These are phyloP conservation scores for Breviolum minutum DNA, from an alignment of 73 alveolate species.

Conservation along the genomic window DNA sequence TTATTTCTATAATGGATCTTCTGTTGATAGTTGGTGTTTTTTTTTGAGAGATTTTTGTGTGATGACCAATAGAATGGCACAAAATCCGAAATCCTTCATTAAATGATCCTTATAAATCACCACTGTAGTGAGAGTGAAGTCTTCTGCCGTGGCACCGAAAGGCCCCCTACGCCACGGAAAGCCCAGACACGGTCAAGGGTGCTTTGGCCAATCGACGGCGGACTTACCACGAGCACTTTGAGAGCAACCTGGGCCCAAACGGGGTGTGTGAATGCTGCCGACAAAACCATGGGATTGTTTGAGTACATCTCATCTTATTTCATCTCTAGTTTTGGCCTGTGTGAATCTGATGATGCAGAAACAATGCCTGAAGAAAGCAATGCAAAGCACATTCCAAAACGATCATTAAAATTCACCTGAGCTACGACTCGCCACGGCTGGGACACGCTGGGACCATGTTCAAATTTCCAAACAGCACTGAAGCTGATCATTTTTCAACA, in stretches of 20 bases:
- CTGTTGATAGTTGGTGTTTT: too few species aligned
- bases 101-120: too few species aligned
- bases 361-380: too few species aligned
- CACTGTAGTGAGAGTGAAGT: too few species aligned
- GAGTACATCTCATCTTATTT: background rate
- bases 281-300: background rate
- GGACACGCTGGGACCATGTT: too few species aligned
- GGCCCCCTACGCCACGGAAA: slow-evolving; percentile 73
- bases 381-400: background rate
- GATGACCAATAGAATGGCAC: too few species aligned
- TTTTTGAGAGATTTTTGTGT: too few species aligned
- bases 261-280: background rate
- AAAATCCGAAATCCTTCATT: too few species aligned
- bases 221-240: slow-evolving; percentile 17
- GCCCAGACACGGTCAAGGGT: slow-evolving; percentile 19
- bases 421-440: background rate
- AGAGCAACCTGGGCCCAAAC: background rate
- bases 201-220: slow-evolving; percentile 1
- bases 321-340: background rate
- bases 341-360: background rate
- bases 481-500: too few species aligned
- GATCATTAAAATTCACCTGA: background rate
- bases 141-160: background rate
- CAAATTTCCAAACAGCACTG: too few species aligned
- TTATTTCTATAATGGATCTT: too few species aligned